Evolutionary conservation across 1,139 yeast species (phyloP).

Genomic region (Candida sp.): DNA sequence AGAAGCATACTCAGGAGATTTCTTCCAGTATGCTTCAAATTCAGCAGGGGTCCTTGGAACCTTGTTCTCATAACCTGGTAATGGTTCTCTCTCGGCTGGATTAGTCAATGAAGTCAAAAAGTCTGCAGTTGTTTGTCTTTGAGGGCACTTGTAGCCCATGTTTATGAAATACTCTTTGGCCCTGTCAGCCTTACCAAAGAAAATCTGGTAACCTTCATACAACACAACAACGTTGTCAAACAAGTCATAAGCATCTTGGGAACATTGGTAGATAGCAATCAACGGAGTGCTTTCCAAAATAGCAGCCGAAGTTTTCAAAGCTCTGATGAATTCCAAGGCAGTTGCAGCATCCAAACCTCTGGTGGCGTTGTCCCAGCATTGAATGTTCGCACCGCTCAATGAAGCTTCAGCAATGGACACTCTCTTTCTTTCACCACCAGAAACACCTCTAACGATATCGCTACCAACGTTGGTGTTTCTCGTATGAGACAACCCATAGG

Average conservation of each 20-base stretch:
- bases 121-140: constrained; percentile 84
- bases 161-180: constrained; percentile 58
- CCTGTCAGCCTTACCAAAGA: constrained; percentile 60
- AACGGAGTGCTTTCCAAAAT: constrained; percentile 63
- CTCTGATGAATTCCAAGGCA: constrained; percentile 72
- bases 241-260: constrained; percentile 36
- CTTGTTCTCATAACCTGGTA: constrained; percentile 44
- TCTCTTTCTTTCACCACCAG: constrained; percentile 51
- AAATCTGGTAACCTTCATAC: constrained; percentile 81
- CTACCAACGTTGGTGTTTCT: constrained; percentile 40
- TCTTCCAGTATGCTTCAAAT: constrained; percentile 27
- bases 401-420: constrained; percentile 49
- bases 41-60: constrained; percentile 29
- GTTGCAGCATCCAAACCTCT: constrained; percentile 67
- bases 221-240: constrained; percentile 77
- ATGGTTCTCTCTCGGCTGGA: constrained; percentile 63
- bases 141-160: constrained; percentile 66
- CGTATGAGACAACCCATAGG: constrained; percentile 41
- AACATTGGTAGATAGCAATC: constrained; percentile 74
- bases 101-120: constrained; percentile 76
- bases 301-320: constrained; percentile 67
- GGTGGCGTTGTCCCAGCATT: constrained; percentile 69
- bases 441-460: constrained; percentile 41
- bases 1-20: constrained; percentile 21
- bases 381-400: constrained; percentile 38